Evolutionary conservation across 1,284 basidiomycete genomes (phyloP).

Genomic region (Phellinidium pouzarii): DNA sequence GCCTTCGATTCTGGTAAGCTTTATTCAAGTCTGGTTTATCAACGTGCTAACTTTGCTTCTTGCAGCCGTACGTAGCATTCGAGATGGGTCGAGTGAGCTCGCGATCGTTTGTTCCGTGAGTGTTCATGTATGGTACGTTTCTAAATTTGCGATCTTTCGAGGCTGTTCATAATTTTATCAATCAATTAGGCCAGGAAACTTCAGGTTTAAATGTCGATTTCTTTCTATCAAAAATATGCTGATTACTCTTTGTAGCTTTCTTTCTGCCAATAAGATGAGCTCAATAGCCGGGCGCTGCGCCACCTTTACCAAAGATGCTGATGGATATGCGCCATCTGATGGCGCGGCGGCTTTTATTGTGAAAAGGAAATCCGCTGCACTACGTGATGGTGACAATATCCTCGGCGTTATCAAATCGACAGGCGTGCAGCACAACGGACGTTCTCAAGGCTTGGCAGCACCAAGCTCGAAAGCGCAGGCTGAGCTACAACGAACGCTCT

Average conservation of each 20-base stretch:
- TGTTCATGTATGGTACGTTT: conserved; percentile 28
- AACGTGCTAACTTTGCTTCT: background rate
- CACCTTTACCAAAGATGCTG: conserved; percentile 31
- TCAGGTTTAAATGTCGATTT: background rate
- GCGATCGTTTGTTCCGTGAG: conserved; percentile 31
- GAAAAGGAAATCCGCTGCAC: conserved; percentile 30
- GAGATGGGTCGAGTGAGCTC: conserved; percentile 29
- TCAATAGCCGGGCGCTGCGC: conserved; percentile 32
- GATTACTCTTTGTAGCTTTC: conserved; percentile 7
- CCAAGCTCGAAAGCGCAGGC: conserved; percentile 31
- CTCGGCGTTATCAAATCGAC: conserved; percentile 30
- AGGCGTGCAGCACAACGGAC: conserved; percentile 30
- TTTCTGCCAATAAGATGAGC: conserved; percentile 32
- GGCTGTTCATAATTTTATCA: background rate
- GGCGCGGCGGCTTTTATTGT: conserved; percentile 30
- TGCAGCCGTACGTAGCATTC: conserved; percentile 29
- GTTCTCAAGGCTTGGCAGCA: conserved; percentile 32
- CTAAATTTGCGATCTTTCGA: conserved; percentile 4
- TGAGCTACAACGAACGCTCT: conserved; percentile 27
- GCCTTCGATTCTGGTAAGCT: conserved; percentile 29
- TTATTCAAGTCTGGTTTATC: background rate
- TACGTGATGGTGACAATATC: conserved; percentile 31
- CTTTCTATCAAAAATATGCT: background rate
- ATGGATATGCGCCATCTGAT: conserved; percentile 31
- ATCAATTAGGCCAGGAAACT: conserved; percentile 18